phyloP scores from a whole-genome alignment of 192 early-diverging fungal genomes.

The Jimgerdemannia lactiflua region DNA sequence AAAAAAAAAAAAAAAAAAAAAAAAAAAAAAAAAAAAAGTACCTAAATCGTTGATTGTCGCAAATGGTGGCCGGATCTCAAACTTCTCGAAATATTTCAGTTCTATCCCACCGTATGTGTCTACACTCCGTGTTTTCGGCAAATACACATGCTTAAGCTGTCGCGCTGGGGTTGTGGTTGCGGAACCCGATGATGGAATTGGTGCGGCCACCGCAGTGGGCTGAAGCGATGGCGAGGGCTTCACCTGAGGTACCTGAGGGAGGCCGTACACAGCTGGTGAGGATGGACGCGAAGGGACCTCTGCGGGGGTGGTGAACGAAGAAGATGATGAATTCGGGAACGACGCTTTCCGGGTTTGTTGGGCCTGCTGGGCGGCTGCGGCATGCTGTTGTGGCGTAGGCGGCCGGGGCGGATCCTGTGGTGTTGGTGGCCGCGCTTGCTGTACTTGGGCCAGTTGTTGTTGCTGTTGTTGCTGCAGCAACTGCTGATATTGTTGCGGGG shows the following conservation, averaged over 20 bases:
- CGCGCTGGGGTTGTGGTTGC: neutral
- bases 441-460: neutral
- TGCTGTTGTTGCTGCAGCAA: neutral
- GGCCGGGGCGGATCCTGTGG: neutral
- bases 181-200: neutral
- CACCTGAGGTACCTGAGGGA: neutral
- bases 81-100: constrained; percentile 55
- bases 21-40: constrained; percentile 15
- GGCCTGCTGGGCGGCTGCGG: neutral
- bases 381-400: neutral
- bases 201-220: neutral
- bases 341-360: neutral
- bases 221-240: neutral
- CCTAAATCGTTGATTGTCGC: constrained; percentile 50
- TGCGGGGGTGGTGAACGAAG: neutral
- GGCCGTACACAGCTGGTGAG: neutral
- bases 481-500: neutral
- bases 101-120: constrained; percentile 80
- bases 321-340: neutral
- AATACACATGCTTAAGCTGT: constrained; percentile 23
- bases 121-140: constrained; percentile 61
- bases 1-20: neutral
- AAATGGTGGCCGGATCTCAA: constrained; percentile 43
- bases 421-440: neutral
- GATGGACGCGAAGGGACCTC: neutral